Percentiles rank a stretch among this genome's conserved stretches.
Evolutionary conservation across 352 stramenopile species (phyloP).

Genomic region (Globisporangium recalcitrans): DNA sequence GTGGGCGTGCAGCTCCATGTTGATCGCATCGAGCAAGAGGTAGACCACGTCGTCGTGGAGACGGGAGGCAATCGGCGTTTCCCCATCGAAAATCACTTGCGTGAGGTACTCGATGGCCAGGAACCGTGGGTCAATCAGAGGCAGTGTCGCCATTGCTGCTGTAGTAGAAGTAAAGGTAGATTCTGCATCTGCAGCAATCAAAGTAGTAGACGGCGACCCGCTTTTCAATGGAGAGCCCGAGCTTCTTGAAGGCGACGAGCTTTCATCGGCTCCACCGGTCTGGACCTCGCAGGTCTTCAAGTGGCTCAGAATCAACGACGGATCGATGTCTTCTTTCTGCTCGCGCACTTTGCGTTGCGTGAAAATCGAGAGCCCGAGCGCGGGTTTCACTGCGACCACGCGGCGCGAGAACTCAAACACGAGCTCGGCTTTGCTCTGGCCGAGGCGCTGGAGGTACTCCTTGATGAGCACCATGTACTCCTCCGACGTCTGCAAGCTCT

Average conservation of each 20-base stretch:
- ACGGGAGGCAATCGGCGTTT: slow-evolving; percentile 26
- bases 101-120: slow-evolving; percentile 79
- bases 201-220: not conserved
- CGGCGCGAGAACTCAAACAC: slow-evolving; percentile 81
- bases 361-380: slow-evolving; percentile 71
- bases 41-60: slow-evolving; percentile 82
- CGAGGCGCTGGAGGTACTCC: slow-evolving; percentile 60
- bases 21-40: slow-evolving; percentile 70
- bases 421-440: slow-evolving; percentile 56
- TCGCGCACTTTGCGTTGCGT: slow-evolving; percentile 50
- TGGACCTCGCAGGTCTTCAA: slow-evolving; percentile 56
- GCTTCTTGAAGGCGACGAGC: not conserved
- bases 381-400: slow-evolving; percentile 47
- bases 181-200: slow-evolving; percentile 6
- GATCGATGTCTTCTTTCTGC: slow-evolving; percentile 58
- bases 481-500: slow-evolving; percentile 28
- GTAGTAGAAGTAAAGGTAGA: slow-evolving; percentile 1
- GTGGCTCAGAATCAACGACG: slow-evolving; percentile 51
- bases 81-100: slow-evolving; percentile 53
- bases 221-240: not conserved
- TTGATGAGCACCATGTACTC: slow-evolving; percentile 60
- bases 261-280: not conserved
- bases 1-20: slow-evolving; percentile 23
- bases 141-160: slow-evolving; percentile 22
- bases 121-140: slow-evolving; percentile 55